Evolutionary conservation across 2,329 filamentous ascomycete genomes (phyloP).

Genomic region (Aspergillus aculeatinus): DNA sequence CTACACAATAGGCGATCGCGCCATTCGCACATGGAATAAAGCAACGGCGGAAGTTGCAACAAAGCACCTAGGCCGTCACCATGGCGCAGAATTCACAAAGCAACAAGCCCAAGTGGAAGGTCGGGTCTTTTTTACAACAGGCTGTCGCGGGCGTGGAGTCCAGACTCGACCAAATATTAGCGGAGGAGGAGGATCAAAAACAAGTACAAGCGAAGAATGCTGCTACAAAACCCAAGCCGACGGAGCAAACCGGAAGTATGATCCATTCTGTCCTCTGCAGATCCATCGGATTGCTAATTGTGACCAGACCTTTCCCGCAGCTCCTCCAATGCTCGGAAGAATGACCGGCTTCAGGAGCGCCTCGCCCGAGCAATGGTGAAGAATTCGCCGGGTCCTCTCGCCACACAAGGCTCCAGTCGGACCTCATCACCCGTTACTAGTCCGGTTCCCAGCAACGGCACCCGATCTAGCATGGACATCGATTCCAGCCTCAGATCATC

Average conservation of each 20-base stretch:
- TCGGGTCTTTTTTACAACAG: slow-evolving; percentile 70
- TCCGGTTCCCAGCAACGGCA: slow-evolving; percentile 46
- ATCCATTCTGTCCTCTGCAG: background rate
- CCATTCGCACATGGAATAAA: background rate
- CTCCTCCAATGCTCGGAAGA: slow-evolving; percentile 65
- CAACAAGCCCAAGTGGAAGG: slow-evolving; percentile 67
- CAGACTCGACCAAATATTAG: slow-evolving; percentile 83
- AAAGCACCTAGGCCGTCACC: slow-evolving; percentile 2
- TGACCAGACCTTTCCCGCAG: slow-evolving; percentile 57
- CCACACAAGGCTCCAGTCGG: slow-evolving; percentile 49
- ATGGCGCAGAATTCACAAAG: slow-evolving; percentile 41
- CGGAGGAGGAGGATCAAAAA: slow-evolving; percentile 61
- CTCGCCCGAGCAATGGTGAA: slow-evolving; percentile 83
- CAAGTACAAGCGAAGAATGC: slow-evolving; percentile 23
- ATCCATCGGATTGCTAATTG: slow-evolving; percentile 24
- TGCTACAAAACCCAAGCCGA: slow-evolving; percentile 36
- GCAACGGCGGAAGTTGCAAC: background rate
- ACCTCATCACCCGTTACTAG: slow-evolving; percentile 55
- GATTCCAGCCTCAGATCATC: slow-evolving; percentile 27
- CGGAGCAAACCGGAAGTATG: slow-evolving; percentile 40
- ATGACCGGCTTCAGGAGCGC: slow-evolving; percentile 84
- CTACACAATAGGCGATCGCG: background rate
- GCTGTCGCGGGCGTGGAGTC: slow-evolving; percentile 94
- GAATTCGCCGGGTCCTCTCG: slow-evolving; percentile 50
- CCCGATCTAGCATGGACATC: slow-evolving; percentile 39